These are phyloP conservation scores for Fusarium gaditjirri DNA, from an alignment of 2,329 filamentous ascomycete genomes.

Conservation along the genomic window DNA sequence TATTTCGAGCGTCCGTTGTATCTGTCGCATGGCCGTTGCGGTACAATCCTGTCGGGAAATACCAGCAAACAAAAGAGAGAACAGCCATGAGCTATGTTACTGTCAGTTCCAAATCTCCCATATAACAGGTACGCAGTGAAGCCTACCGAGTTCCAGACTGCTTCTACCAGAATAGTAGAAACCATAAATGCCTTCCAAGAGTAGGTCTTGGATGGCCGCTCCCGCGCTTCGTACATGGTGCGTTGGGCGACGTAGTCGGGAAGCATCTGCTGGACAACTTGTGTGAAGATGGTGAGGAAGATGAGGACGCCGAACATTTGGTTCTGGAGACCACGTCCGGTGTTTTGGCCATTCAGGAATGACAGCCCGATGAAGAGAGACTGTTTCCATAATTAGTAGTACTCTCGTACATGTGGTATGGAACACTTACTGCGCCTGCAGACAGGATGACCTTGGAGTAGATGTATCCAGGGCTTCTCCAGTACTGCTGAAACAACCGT, in stretches of 20 bases:
- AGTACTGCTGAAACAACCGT: constrained; percentile 49
- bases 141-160: constrained; percentile 72
- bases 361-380: constrained; percentile 75
- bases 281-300: constrained; percentile 75
- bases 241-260: constrained; percentile 76
- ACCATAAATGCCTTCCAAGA: constrained; percentile 75
- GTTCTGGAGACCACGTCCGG: constrained; percentile 74
- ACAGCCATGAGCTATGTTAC: constrained; percentile 49
- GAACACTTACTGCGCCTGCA: constrained; percentile 46
- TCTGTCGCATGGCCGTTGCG: constrained; percentile 65
- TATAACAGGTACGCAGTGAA: fast-evolving
- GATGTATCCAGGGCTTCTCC: constrained; percentile 65
- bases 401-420: fast-evolving
- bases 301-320: constrained; percentile 79
- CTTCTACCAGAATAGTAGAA: constrained; percentile 69
- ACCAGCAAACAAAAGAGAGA: constrained; percentile 72
- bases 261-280: constrained; percentile 73
- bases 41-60: constrained; percentile 74
- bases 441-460: constrained; percentile 63
- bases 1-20: constrained; percentile 59
- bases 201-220: constrained; percentile 74
- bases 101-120: background rate
- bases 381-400: background rate
- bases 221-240: constrained; percentile 75
- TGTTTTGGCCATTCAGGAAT: constrained; percentile 69